Conservation (phyloP, 345 rosid species). For the Eucalyptus cloeziana region DNA sequence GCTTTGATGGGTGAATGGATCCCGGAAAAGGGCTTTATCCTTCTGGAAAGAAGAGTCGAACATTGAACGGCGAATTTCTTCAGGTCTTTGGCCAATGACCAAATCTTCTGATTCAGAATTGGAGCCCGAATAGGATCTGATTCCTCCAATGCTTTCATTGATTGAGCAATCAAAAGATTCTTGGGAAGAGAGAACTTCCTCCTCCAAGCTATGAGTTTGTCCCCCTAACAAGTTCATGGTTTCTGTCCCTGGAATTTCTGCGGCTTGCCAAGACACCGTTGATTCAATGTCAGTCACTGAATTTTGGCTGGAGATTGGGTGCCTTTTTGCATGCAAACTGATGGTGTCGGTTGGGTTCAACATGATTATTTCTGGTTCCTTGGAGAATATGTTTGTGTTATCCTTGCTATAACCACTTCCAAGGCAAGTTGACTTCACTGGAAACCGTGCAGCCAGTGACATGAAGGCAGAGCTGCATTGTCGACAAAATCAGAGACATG, state of each 20-base stretch:
- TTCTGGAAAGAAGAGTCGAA: constrained; percentile 10
- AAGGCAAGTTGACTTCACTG: constrained; percentile 27
- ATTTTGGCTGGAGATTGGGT: constrained; percentile 19
- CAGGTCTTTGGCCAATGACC: constrained; percentile 11
- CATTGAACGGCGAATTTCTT: constrained; percentile 7
- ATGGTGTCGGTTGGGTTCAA: constrained; percentile 15
- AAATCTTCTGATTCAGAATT: not conserved
- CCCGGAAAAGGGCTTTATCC: constrained; percentile 29
- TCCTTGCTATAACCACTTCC: constrained; percentile 6
- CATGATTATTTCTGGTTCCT: constrained; percentile 50
- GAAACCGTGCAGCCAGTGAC: constrained; percentile 73
- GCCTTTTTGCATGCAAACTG: constrained; percentile 25
- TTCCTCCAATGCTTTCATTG: not conserved
- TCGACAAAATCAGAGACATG: not conserved
- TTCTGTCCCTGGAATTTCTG: constrained; percentile 24
- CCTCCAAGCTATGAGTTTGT: constrained; percentile 40
- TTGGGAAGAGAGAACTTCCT: constrained; percentile 67
- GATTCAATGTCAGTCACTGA: constrained; percentile 14
- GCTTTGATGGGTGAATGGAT: constrained; percentile 8
- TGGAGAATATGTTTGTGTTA: constrained; percentile 14
- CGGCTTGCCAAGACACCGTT: constrained; percentile 19
- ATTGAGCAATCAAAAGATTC: constrained; percentile 25
- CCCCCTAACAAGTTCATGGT: constrained; percentile 20
- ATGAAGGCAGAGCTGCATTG: constrained; percentile 91
- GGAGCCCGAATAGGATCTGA: not conserved